These are phyloP conservation scores for Citeromyces matritensis DNA, from an alignment of 805 yeast species.

Conservation along the genomic window DNA sequence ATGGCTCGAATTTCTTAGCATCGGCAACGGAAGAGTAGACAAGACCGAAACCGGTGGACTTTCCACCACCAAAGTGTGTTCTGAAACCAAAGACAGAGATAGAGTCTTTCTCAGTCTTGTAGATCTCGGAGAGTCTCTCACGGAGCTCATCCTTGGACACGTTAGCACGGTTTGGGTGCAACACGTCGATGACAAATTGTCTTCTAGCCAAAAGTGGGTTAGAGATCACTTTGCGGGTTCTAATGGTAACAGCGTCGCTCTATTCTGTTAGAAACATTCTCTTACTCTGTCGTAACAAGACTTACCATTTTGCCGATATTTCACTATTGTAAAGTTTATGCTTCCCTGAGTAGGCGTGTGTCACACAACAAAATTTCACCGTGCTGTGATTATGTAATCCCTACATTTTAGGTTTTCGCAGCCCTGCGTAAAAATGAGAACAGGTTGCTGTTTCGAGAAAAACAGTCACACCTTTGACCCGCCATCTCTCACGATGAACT, in stretches of 20 bases:
- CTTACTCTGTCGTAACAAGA: background rate
- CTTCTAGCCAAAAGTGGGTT: slow-evolving; percentile 99
- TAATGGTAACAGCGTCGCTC: slow-evolving; percentile 99
- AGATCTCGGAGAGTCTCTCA: slow-evolving; percentile 44
- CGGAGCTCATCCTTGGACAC: slow-evolving; percentile 99
- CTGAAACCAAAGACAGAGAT: slow-evolving; percentile 97
- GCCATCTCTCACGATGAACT: slow-evolving; percentile 8
- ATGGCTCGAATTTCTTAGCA: slow-evolving; percentile 97
- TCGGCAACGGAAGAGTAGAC: slow-evolving; percentile 96
- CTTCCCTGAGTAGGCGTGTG: no score
- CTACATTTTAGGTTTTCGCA: no score
- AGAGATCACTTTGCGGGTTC: slow-evolving; percentile 98
- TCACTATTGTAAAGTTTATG: no score
- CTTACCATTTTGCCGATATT: slow-evolving; percentile 1
- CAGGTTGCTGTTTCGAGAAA: no score
- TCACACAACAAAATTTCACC: no score
- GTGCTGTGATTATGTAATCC: no score
- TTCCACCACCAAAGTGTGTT: slow-evolving; percentile 99
- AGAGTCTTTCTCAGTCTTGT: slow-evolving; percentile 55
- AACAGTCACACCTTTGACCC: background rate
- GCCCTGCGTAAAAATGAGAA: no score
- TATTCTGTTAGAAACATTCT: slow-evolving; percentile 11
- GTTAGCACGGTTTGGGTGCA: slow-evolving; percentile 99
- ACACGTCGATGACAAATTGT: slow-evolving; percentile 98
- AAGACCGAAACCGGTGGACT: slow-evolving; percentile 98